Evolutionary conservation across 1,284 basidiomycete species (phyloP).

Genomic region (Trametes polyzona): DNA sequence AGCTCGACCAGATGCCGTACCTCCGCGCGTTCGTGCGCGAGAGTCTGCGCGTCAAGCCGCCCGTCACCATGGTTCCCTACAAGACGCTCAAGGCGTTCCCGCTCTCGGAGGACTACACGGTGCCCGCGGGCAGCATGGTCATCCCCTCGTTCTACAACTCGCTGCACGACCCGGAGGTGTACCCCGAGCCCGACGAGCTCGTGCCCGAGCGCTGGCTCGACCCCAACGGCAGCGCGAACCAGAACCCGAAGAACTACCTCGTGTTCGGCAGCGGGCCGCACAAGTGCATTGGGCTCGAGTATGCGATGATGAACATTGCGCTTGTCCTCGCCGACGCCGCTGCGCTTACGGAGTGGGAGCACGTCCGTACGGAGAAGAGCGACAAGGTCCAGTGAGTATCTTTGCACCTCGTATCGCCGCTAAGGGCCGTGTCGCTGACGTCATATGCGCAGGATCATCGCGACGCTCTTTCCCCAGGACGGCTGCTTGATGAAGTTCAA

Average conservation of each 20-base stretch:
- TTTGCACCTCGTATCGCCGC: neutral
- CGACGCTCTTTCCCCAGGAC: conserved; percentile 95
- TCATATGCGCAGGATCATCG: conserved; percentile 67
- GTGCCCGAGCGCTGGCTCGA: conserved; percentile 94
- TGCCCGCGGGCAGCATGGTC: conserved; percentile 91
- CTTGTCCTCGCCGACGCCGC: conserved; percentile 87
- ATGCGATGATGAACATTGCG: conserved; percentile 91
- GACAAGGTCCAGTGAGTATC: conserved; percentile 80
- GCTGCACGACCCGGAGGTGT: conserved; percentile 88
- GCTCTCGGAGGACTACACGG: conserved; percentile 88
- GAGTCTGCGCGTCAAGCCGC: conserved; percentile 87
- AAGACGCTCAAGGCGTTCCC: conserved; percentile 89
- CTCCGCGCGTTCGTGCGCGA: conserved; percentile 93
- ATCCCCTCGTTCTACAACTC: conserved; percentile 98
- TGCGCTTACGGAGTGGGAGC: conserved; percentile 87
- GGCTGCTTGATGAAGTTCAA: conserved; percentile 83
- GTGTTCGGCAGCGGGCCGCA: conserved; percentile 96
- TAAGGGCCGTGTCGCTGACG: neutral
- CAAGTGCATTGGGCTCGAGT: conserved; percentile 92
- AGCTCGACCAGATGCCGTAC: conserved; percentile 93
- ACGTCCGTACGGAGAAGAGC: conserved; percentile 80
- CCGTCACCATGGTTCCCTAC: conserved; percentile 98
- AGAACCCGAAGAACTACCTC: conserved; percentile 93
- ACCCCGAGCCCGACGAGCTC: conserved; percentile 86
- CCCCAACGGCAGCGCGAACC: conserved; percentile 77